Base-by-base conservation (phyloP, 108 stramenopile genomes). In the Nitzschia putrida region DNA sequence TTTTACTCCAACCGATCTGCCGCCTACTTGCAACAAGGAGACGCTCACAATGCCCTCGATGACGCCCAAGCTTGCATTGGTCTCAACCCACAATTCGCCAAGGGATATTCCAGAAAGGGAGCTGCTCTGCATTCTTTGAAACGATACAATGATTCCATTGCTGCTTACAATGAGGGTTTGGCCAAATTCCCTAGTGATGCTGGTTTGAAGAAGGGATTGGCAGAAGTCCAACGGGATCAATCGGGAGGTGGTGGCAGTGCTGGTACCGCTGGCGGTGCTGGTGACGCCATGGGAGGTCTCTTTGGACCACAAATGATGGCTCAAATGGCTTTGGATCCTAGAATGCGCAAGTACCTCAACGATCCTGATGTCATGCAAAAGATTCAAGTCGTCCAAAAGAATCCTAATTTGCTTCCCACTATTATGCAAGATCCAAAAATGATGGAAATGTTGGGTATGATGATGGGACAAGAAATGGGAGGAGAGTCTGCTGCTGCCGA, bases 1-100 rank as follows among this genome's bases (percentile, higher is more conserved):
- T 98, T 92, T 79, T 98, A 82, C 77, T 88, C 88, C 73, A 98
- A 99, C 79, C 89, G 99, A n/a, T 93, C 92, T 21, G 98, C 98
- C 12, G 98, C 99, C 18, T 96, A 97, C 66, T 80, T 99, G 69
- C 83, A 81, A 69, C 80, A 89, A 66, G 94, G 91, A 41, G 89
- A 99, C 70, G 90, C 88, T 47, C 76, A 82, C 68, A 97, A 94
- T 41, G 99, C 99, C 20, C 83, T 99, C 57, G 91, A 91, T 70
- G 99, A 99, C 76, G 98, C 97, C 41, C 85, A 95, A 45, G 61
- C 88, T 21, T 98, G 97, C 83, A 91, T 99, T 41, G 87, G 77
- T 12, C 68, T 97, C 54, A 88, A 96, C 50, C 91, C 94, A 9
- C 74, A 75, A 47, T 97, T 95, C 79, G 57, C 86, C 80, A 97